Conservation (phyloP, 176 grass and related monocot genomes). For the Dactylis glomerata region DNA sequence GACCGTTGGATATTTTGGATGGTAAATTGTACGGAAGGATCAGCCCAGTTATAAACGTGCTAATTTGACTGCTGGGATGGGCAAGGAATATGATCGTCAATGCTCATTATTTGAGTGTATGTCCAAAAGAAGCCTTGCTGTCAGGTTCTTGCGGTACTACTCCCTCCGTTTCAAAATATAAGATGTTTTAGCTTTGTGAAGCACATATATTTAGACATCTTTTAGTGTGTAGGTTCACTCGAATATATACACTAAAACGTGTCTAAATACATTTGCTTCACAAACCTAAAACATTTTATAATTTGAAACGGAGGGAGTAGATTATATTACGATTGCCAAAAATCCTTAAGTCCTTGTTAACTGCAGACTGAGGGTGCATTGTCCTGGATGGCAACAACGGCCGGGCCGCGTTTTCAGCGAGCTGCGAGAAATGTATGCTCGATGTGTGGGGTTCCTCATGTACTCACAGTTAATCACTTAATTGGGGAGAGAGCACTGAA, state of each 20-base stretch:
- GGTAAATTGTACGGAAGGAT: background rate
- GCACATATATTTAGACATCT: too few species aligned
- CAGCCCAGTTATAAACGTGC: too few species aligned
- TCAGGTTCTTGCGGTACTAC: background rate
- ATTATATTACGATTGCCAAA: too few species aligned
- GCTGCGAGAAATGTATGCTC: background rate
- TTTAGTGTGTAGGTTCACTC: too few species aligned
- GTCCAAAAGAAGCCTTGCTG: background rate
- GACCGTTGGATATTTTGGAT: background rate
- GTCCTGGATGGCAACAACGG: background rate
- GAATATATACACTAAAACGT: too few species aligned
- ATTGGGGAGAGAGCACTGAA: background rate
- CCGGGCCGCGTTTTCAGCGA: background rate
- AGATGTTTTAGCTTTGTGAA: too few species aligned
- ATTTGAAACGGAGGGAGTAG: too few species aligned
- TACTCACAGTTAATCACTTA: constrained; percentile 12
- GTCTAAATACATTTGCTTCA: too few species aligned
- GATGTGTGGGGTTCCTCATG: background rate
- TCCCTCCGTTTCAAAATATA: too few species aligned
- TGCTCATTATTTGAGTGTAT: background rate
- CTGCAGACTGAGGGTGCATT: background rate
- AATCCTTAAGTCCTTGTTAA: background rate
- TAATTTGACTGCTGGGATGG: background rate
- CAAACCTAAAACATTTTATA: too few species aligned
- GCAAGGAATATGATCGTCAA: background rate